Evolutionary conservation across 2,329 filamentous ascomycete genomes (phyloP), one percentile per base, ranked within the genome.

Genomic region (Ophiocordyceps camponoti-floridani): DNA sequence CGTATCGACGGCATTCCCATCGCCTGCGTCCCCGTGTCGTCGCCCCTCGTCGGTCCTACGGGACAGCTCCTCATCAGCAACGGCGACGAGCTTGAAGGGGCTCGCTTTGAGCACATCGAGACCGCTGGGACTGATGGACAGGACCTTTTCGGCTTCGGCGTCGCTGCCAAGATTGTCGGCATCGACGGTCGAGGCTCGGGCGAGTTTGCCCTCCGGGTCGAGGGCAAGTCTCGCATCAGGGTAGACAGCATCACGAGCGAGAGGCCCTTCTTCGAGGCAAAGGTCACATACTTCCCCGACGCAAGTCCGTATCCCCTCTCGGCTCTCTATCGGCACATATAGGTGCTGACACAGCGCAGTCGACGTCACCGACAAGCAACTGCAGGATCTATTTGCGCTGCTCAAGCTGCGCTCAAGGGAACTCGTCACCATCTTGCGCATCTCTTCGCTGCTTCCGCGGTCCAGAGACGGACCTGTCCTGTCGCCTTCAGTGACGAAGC

Each of bases 351-450:
- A 7, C 6, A 44, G 13, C 19, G 40, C 43, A 64, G 61, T 53
- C 37, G 54, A 56, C 33, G 47, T 56, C 16, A 47, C 56, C 46
- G 79, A 88, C 50, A 64, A 74, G 42, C 73, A 80, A 49, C 68
- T 83, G 13, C 73, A 78, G 49, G 76, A 81, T 38, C 67, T 82
- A 23, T 96, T 96, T 58, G 71, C 75, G 42, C 77, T 84, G 46
- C 70, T 98, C 47, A 94, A 94, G 65, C 74, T 83, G 47, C 69
- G 89, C 41, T 93, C 88, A 6, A 75, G 84, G 48, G 89, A 96
- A 61, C 75, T 96, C 40, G 75, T 96, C 23, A 82, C 84, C 2
- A 75, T 94, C 23, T 70, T 96, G 28, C 75, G 88, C 43, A 73
- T 96, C 7, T 88, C 86, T 2, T 84, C 87, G 2, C 73, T 94